A percentile compares a stretch with the other conserved stretches of the same genome.
These are phyloP conservation scores for Ceratocystis albifundus DNA, from an alignment of 2,329 filamentous ascomycete species.

Conservation along the genomic window DNA sequence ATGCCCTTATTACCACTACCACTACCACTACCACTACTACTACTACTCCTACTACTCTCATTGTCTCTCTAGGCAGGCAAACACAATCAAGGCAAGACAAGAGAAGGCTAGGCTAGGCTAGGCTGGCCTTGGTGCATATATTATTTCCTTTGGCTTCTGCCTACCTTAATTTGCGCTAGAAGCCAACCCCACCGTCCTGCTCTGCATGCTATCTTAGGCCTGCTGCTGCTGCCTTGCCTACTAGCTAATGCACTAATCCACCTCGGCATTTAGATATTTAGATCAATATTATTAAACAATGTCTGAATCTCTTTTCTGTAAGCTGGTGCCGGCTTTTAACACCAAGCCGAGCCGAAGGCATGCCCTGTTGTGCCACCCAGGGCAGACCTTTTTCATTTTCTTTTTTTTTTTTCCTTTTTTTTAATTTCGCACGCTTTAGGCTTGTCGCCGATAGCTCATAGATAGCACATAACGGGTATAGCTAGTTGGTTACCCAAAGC, in stretches of 20 bases:
- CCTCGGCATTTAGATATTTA: conserved; percentile 7
- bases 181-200: not conserved
- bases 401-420: too few species aligned
- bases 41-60: not conserved
- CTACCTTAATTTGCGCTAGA: not conserved
- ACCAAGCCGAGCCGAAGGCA: not conserved
- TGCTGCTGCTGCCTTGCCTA: not conserved
- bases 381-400: not conserved
- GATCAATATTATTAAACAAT: not conserved
- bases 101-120: too few species aligned
- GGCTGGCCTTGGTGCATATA: too few species aligned
- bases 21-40: not conserved
- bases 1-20: not conserved
- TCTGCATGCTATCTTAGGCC: not conserved
- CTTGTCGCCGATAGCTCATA: not conserved
- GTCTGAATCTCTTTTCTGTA: not conserved
- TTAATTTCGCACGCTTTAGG: not conserved
- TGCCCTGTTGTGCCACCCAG: not conserved
- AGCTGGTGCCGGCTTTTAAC: not conserved
- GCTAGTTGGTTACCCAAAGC: too few species aligned
- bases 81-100: too few species aligned
- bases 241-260: not conserved
- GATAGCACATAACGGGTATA: not conserved
- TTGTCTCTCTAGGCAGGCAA: not conserved
- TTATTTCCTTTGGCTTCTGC: not conserved